These are phyloP conservation scores for Plasmodium coatneyi DNA, from an alignment of 169 alveolate species.

Conservation along the genomic window DNA sequence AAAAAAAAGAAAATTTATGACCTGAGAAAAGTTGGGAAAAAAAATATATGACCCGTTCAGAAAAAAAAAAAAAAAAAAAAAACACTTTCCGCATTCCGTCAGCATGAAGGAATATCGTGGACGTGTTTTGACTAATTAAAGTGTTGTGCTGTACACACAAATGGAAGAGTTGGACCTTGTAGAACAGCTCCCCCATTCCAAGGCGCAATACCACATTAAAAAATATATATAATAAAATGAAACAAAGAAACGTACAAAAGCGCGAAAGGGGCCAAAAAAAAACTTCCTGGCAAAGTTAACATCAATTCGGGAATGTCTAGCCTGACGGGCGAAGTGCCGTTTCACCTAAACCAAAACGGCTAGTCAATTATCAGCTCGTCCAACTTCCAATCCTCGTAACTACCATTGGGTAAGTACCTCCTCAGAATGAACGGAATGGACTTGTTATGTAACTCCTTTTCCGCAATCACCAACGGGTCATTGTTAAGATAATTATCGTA, in stretches of 20 bases:
- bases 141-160: background rate
- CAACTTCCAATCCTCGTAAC: conserved; percentile 97
- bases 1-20: background rate
- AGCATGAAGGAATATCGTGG: background rate
- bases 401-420: conserved; percentile 99
- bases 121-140: background rate
- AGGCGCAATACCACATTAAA: background rate
- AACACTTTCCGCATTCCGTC: background rate
- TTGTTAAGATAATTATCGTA: conserved; percentile 92
- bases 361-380: conserved; percentile 93
- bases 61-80: background rate
- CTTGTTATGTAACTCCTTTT: conserved; percentile 96
- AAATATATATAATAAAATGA: background rate
- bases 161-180: background rate
- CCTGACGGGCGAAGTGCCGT: background rate
- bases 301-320: background rate
- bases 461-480: conserved; percentile 98
- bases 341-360: background rate
- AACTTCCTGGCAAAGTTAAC: background rate
- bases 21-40: no score
- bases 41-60: background rate
- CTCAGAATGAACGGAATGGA: conserved; percentile 98
- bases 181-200: background rate
- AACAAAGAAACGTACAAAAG: background rate
- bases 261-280: background rate